Percentiles rank a stretch among this genome's conserved stretches.
These are phyloP conservation scores for Rehmannia glutinosa DNA, from an alignment of 257 asterid species.

Conservation along the genomic window DNA sequence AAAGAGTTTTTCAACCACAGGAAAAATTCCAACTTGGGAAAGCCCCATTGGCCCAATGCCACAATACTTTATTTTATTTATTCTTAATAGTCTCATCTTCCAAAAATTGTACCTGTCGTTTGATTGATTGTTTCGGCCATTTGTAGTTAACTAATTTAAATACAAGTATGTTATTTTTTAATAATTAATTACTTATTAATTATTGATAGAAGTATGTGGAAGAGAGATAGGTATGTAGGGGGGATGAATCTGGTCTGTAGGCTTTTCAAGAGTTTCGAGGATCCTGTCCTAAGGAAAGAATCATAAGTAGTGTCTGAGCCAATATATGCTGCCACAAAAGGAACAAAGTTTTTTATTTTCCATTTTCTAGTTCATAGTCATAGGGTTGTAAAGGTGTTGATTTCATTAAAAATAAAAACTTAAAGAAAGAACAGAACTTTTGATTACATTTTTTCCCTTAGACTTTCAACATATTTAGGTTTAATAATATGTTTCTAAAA, in stretches of 20 bases:
- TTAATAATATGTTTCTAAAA: no score
- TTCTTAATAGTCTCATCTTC: not conserved
- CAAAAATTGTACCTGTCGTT: not conserved
- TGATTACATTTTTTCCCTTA: no score
- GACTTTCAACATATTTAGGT: no score
- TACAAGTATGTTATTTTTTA: no score
- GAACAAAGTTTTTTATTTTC: not conserved
- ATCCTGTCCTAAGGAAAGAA: slow-evolving; percentile 46
- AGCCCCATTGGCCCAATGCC: slow-evolving; percentile 2
- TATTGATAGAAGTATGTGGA: no score
- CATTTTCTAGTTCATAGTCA: not conserved
- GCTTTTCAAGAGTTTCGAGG: slow-evolving; percentile 32
- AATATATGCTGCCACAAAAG: not conserved
- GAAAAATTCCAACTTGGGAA: slow-evolving; percentile 29
- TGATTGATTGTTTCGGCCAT: not conserved
- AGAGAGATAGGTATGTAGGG: slow-evolving; percentile 2
- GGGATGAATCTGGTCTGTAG: slow-evolving; percentile 5
- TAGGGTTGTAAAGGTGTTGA: not conserved
- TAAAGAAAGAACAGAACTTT: no score
- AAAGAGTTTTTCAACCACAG: slow-evolving; percentile 22
- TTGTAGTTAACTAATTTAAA: no score
- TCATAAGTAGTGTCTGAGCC: slow-evolving; percentile 25
- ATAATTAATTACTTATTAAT: no score
- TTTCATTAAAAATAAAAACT: not conserved
- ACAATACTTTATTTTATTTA: not conserved